Conservation (phyloP, 2,329 filamentous ascomycete species). For the Nigrospora oryzae region DNA sequence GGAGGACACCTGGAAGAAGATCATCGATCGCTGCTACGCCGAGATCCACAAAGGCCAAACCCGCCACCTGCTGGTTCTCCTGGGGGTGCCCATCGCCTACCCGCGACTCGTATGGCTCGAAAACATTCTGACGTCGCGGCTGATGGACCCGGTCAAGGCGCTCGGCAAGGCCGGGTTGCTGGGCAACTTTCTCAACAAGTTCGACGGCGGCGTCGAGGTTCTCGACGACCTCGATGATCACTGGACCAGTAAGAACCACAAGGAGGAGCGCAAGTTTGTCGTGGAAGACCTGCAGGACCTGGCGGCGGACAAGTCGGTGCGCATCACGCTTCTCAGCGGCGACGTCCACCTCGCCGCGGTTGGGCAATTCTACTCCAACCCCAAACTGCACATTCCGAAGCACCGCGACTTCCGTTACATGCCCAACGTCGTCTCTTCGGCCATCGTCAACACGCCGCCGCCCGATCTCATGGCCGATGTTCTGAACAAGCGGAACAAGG, state of each 20-base stretch:
- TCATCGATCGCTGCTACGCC: conserved; percentile 77
- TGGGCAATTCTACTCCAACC: conserved; percentile 91
- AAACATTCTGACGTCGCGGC: conserved; percentile 70
- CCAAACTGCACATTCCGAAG: conserved; percentile 70
- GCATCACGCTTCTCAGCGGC: conserved; percentile 85
- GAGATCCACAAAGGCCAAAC: conserved; percentile 80
- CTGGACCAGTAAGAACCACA: conserved; percentile 95
- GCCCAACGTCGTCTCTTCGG: conserved; percentile 89
- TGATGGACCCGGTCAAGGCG: conserved; percentile 85
- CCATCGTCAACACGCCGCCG: conserved; percentile 87
- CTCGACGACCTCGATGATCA: conserved; percentile 91
- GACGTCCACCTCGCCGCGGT: conserved; percentile 90
- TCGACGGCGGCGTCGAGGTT: conserved; percentile 87
- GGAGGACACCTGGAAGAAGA: conserved; percentile 73
- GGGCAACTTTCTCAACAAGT: conserved; percentile 74
- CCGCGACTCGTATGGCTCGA: conserved; percentile 68
- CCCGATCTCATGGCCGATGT: conserved; percentile 83
- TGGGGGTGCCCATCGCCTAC: conserved; percentile 79
- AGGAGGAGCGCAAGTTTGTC: conserved; percentile 76
- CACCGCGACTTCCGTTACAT: conserved; percentile 94
- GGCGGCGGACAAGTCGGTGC: conserved; percentile 83
- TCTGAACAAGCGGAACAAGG: conserved; percentile 85
- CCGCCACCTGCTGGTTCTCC: conserved; percentile 80
- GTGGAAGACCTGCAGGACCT: conserved; percentile 89
- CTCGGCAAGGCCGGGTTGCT: conserved; percentile 75